Evolutionary conservation across 352 stramenopile genomes (phyloP).

Genomic region (Globisporangium splendens): DNA sequence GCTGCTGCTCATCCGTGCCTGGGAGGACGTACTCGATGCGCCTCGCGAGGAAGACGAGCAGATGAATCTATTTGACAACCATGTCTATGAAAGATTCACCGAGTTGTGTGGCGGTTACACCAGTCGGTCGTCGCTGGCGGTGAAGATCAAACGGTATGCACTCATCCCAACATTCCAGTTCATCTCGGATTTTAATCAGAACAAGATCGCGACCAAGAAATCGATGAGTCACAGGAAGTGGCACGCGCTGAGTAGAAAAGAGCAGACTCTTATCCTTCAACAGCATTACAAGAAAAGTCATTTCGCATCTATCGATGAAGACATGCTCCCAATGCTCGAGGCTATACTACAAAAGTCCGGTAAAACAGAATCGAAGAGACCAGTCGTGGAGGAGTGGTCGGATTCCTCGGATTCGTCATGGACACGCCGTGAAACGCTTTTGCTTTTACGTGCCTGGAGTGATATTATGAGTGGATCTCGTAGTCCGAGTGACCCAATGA

Average conservation of each 20-base stretch:
- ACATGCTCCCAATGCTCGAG: constrained; percentile 10
- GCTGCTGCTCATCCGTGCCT: constrained; percentile 10
- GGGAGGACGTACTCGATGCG: constrained; percentile 9
- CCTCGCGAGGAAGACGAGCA: constrained; percentile 9
- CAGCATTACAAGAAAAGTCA: constrained; percentile 18
- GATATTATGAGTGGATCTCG: too few species aligned
- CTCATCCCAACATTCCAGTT: constrained; percentile 15
- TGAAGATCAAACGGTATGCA: constrained; percentile 17
- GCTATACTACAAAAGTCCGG: constrained; percentile 11
- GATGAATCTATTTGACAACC: constrained; percentile 9
- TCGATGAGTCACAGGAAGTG: constrained; percentile 2
- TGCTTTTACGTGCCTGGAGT: too few species aligned
- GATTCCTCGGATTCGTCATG: not conserved
- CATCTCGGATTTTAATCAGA: constrained; percentile 13
- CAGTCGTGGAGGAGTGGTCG: not conserved
- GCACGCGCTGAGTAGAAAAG: constrained; percentile 12
- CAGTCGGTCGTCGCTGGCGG: constrained; percentile 7
- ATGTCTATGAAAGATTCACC: constrained; percentile 8
- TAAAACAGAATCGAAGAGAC: constrained; percentile 4
- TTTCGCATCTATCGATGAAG: constrained; percentile 14
- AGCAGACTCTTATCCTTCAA: constrained; percentile 5
- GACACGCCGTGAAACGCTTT: too few species aligned
- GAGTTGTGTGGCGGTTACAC: not conserved
- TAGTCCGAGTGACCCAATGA: too few species aligned
- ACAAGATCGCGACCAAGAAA: constrained; percentile 5